Base-by-base conservation (phyloP, 2,329 filamentous ascomycete genomes). In the Botryotinia narcissicola region DNA sequence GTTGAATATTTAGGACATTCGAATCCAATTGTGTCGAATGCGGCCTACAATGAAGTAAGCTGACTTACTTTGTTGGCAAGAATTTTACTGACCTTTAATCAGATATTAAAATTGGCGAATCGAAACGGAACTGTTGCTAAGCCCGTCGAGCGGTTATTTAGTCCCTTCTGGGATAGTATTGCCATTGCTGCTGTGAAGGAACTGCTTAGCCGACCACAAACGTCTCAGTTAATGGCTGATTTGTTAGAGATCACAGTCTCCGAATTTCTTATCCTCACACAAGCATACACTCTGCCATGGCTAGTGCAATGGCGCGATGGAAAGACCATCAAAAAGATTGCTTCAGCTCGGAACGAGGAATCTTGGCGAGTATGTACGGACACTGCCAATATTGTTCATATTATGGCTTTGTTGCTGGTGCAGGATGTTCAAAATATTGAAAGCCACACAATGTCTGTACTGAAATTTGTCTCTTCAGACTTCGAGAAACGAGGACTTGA, bases 131-230 rank as follows among this genome's bases (percentile, higher is more conserved):
- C 89, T 2, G 87, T 91, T 1, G 86, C 87, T 35, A 85, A 88
- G 59, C 91, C 89, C 1, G 87, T 91, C 2, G 86, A 87, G 42
- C 89, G 90, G 25, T 84, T 99, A 0, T 91, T 98, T 73, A 90
- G 91, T 72, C 94, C 95, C 0, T 98, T 94, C 81, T 98, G 95
- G 95, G 89, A 90, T 76, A 95, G 89, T 44, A 86, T 99, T 62
- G 95, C 94, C 0, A 92, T 95, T 74, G 88, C 91, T 68, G 91
- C 93, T 3, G 91, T 96, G 42, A 95, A 94, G 80, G 93, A 97
- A 78, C 87, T 98, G 75, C 87, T 91, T 35, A 87, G 88, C 66
- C 89, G 92, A 64, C 95, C 96, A n/a, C 93, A 96, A 78, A 92
- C 95, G 79, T 91, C 91, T 64, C 90, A 93, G 72, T 87, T 92